Conservation (phyloP, 2,329 filamentous ascomycete genomes). For the Aureobasidium musti region DNA sequence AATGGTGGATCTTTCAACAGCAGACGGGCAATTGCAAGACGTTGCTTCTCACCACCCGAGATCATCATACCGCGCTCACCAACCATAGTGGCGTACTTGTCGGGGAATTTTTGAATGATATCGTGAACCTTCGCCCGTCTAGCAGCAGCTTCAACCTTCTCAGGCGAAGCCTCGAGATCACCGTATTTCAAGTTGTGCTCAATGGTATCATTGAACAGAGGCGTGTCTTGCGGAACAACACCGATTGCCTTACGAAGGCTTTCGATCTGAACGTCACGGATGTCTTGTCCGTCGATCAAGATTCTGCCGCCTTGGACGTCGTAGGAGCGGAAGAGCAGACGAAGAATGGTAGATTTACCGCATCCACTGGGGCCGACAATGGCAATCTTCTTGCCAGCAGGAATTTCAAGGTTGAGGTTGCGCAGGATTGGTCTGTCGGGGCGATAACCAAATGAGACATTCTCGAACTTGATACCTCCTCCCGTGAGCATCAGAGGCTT, state of each 20-base stretch:
- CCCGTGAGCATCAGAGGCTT: constrained; percentile 72
- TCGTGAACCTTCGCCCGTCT: constrained; percentile 82
- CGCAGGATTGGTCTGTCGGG: constrained; percentile 82
- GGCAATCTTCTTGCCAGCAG: constrained; percentile 92
- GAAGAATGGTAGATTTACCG: constrained; percentile 90
- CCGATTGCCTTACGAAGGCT: constrained; percentile 84
- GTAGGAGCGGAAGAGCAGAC: constrained; percentile 91
- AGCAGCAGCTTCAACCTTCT: constrained; percentile 74
- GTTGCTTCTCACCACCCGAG: constrained; percentile 88
- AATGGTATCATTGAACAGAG: constrained; percentile 95
- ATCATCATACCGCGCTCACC: constrained; percentile 97
- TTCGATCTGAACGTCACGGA: constrained; percentile 78
- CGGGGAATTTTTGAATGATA: constrained; percentile 74
- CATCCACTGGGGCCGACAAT: constrained; percentile 94
- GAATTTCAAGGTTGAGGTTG: constrained; percentile 83
- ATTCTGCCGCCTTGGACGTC: constrained; percentile 84
- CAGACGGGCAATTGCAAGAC: constrained; percentile 78
- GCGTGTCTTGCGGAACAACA: constrained; percentile 95
- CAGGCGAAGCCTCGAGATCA: constrained; percentile 70
- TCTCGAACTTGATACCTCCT: constrained; percentile 91
- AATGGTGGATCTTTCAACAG: constrained; percentile 87
- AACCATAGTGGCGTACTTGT: constrained; percentile 88
- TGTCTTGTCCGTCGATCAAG: constrained; percentile 88
- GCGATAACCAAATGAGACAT: constrained; percentile 92
- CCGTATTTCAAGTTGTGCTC: constrained; percentile 96